These are phyloP conservation scores for Casuarina glauca DNA, from an alignment of 306 rosid genomes.

Conservation along the genomic window DNA sequence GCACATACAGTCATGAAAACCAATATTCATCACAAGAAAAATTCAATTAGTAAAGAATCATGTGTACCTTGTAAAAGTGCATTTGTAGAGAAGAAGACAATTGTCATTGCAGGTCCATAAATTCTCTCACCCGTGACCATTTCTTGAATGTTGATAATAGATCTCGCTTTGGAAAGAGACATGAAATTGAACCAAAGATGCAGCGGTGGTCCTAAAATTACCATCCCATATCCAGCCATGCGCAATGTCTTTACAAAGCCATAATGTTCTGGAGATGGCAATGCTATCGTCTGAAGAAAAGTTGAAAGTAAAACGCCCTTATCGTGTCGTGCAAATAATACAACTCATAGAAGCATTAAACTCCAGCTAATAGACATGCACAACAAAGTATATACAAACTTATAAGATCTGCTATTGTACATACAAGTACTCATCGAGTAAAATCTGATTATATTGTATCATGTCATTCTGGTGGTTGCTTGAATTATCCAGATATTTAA, in stretches of 20 bases:
- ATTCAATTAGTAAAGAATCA: too few relatives aligned
- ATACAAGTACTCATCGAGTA: background rate
- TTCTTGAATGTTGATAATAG: slow-evolving; percentile 71
- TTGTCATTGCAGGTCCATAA: too few relatives aligned
- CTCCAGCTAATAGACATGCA: background rate
- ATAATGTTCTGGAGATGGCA: slow-evolving; percentile 44
- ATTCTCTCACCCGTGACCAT: slow-evolving; percentile 75
- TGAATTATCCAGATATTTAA: background rate
- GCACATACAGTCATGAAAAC: too few relatives aligned
- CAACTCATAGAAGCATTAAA: background rate
- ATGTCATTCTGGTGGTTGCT: background rate
- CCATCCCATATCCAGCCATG: slow-evolving; percentile 86
- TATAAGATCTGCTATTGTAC: background rate
- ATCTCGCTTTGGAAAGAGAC: slow-evolving; percentile 78
- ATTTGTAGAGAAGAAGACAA: too few relatives aligned
- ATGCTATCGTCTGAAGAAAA: slow-evolving; percentile 53
- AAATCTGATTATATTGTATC: background rate
- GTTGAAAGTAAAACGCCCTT: background rate
- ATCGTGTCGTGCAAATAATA: background rate
- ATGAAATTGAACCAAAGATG: slow-evolving; percentile 94
- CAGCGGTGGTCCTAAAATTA: slow-evolving; percentile 80
- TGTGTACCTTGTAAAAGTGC: too few relatives aligned
- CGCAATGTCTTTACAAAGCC: slow-evolving; percentile 74
- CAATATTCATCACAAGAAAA: too few relatives aligned
- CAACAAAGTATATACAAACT: background rate